Evolutionary conservation across 2,329 filamentous ascomycete species (phyloP), one percentile per base, ranked within the genome.

Genomic region (Pestalotiopsis sp.): DNA sequence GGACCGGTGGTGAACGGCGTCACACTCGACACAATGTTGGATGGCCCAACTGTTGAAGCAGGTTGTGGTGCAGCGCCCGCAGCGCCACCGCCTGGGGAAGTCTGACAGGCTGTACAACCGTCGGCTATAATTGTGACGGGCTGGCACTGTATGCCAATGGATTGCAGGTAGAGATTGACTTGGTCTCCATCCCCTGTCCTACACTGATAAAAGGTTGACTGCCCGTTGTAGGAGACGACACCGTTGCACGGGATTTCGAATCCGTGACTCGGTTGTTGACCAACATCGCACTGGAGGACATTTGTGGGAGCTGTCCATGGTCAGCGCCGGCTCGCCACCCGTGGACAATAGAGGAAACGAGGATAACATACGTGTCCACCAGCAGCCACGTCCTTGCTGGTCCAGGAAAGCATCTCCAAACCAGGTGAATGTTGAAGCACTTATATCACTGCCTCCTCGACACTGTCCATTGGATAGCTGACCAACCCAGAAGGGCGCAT

Each of bases 381-480:
- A 89, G 75, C 90, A 92, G 23, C 90, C 89, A 68, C 87, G 83
- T 59, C 86, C 85, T 62, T 82, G 82, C 62, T 80, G 77, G 75
- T 92, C 90, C 20, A 82, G 86, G 70, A 92, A 83, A 25, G 86
- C 85, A 65, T 83, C 83, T 17, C 82, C 81, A 70, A 84, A 81
- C 73, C 91, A 83, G 68, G 84, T 89, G 76, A 87, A 92, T 9
- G 83, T 81, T 14, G 83, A 83, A 61, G 82, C 75, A 4, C 79
- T 71, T 13, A 87, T 77, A 25, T 80, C 80, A 57, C 86, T 85
- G 49, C 87, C 86, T 59, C 90, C 83, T 63, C 88, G 84, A 74
- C 85, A 86, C 79, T 92, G 90, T 9, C 91, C 90, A 76, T 91
- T 88, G 66, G 70, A 73, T 49, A 92, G 82, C 75, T 92, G 86